Conservation (phyloP, 768 basidiomycete species). For the Pleurotus ostreatus region DNA sequence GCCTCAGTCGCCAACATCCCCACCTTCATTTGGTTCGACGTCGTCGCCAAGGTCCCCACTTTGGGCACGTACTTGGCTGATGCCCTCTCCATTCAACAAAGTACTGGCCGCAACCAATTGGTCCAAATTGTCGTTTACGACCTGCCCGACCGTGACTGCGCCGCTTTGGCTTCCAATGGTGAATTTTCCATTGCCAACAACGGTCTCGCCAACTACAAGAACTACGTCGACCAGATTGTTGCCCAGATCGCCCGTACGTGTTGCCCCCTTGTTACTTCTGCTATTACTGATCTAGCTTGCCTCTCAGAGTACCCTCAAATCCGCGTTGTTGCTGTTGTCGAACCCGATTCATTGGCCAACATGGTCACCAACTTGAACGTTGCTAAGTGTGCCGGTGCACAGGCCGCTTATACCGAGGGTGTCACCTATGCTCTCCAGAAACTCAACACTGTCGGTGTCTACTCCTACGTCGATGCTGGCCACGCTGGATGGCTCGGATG, state of each 20-base stretch:
- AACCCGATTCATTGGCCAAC: conserved; percentile 67
- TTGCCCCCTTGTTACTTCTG: too few species aligned
- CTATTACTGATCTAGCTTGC: too few species aligned
- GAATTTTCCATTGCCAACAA: conserved; percentile 57
- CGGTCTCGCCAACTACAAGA: conserved; percentile 50
- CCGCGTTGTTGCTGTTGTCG: conserved; percentile 60
- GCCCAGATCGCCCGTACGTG: conserved; percentile 47
- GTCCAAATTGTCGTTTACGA: conserved; percentile 57
- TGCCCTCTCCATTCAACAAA: conserved; percentile 39
- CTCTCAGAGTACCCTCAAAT: conserved; percentile 49
- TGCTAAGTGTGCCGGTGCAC: conserved; percentile 49
- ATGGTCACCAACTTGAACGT: conserved; percentile 65
- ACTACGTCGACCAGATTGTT: conserved; percentile 60
- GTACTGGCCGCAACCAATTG: conserved; percentile 43
- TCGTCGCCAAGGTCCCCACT: conserved; percentile 47
- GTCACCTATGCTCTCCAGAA: conserved; percentile 54
- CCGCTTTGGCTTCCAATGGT: conserved; percentile 61
- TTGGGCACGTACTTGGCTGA: conserved; percentile 56
- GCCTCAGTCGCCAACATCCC: conserved; percentile 50
- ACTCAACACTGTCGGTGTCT: conserved; percentile 50
- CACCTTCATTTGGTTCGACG: conserved; percentile 62
- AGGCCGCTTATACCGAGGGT: conserved; percentile 47
- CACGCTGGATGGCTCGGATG: conserved; percentile 68
- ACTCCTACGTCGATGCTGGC: conserved; percentile 60
- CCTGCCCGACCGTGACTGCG: conserved; percentile 66